Evolutionary conservation across 768 basidiomycete genomes (phyloP).

Genomic region (Termitomyces eurrhizus): DNA sequence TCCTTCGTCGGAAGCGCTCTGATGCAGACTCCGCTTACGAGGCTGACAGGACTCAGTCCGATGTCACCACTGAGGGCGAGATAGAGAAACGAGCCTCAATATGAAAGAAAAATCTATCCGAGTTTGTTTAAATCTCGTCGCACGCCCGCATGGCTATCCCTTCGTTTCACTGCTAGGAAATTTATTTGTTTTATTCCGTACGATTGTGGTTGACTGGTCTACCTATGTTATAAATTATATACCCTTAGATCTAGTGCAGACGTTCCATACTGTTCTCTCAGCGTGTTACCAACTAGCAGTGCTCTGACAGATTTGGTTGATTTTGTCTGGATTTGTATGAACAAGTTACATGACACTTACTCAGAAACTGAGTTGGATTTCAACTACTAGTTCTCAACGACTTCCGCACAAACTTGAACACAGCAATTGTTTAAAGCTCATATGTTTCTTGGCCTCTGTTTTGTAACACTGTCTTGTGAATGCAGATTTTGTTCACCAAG

Average conservation of each 20-base stretch:
- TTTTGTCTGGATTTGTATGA: background rate
- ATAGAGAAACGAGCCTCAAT: slow-evolving; percentile 2
- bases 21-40: background rate
- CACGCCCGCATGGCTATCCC: background rate
- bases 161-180: background rate
- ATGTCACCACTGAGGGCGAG: background rate
- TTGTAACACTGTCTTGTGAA: background rate
- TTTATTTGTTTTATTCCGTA: background rate
- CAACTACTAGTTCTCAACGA: background rate
- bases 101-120: background rate
- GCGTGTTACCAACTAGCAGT: background rate
- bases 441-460: background rate
- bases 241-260: background rate
- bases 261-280: background rate
- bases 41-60: background rate
- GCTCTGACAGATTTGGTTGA: background rate
- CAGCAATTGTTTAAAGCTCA: background rate
- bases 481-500: background rate
- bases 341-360: no score
- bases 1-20: background rate
- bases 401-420: background rate
- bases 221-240: background rate
- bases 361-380: no score
- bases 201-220: background rate
- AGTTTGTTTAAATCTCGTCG: background rate